A percentile compares a stretch with the other conserved stretches of the same genome.
phyloP scores from a whole-genome alignment of 306 rosid species.

The Prunus salicina region DNA sequence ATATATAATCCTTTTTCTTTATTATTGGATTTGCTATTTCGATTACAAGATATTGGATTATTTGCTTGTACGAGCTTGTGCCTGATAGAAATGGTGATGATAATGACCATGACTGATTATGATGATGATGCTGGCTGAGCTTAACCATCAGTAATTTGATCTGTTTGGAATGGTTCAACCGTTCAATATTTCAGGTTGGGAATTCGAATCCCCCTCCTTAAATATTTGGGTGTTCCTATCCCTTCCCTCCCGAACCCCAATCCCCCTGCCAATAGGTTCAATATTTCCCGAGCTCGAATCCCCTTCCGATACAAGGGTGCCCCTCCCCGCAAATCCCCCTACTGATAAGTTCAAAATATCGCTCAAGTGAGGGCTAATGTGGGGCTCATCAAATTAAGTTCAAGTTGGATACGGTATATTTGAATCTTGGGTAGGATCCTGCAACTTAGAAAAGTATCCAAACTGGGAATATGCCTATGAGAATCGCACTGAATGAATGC shows the following conservation, averaged over 20 bases:
- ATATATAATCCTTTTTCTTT: not conserved
- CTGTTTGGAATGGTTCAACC: not conserved
- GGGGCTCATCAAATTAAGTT: not conserved
- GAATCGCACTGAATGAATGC: not conserved
- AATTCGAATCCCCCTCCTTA: no score
- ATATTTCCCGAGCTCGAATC: no score
- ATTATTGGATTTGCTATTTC: not conserved
- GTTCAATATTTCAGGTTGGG: not conserved
- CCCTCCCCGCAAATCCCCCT: no score
- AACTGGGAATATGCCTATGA: slow-evolving; percentile 5
- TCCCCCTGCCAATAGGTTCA: no score
- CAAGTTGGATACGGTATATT: not conserved
- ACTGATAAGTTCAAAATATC: no score
- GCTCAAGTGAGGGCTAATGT: no score
- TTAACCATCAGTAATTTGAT: not conserved
- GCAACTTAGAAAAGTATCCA: not conserved
- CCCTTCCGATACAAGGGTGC: no score
- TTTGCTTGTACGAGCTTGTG: not conserved
- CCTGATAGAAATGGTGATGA: not conserved
- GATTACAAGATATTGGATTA: not conserved
- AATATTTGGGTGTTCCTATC: no score
- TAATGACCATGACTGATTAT: not conserved
- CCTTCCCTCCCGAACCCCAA: no score
- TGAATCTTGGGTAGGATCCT: not conserved
- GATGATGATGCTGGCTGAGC: not conserved